Conservation (phyloP, 768 basidiomycete species). For the Russula abietina region DNA sequence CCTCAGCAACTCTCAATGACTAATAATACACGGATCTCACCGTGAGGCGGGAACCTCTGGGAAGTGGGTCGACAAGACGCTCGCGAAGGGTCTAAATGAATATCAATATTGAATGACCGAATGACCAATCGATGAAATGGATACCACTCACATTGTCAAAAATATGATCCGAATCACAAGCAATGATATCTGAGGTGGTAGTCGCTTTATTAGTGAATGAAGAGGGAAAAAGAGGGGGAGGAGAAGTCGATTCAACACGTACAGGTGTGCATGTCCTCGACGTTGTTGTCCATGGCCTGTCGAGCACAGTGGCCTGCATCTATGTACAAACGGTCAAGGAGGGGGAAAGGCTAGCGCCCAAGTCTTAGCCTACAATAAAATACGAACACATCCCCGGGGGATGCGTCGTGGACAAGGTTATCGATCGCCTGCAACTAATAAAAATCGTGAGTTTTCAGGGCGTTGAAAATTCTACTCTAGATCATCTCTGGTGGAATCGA, state of each 20-base stretch:
- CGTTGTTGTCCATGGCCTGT: background rate
- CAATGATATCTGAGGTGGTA: conserved; percentile 8
- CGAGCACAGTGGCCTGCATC: conserved; percentile 16
- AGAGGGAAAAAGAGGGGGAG: too few species aligned
- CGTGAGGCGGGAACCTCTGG: conserved; percentile 18
- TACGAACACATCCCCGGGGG: conserved; percentile 21
- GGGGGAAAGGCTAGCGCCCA: background rate
- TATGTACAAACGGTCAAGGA: background rate
- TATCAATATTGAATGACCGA: background rate
- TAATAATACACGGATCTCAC: background rate
- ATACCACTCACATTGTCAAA: conserved; percentile 20
- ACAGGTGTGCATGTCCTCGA: conserved; percentile 10
- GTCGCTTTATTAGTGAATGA: background rate
- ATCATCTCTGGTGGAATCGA: background rate
- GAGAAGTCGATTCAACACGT: background rate
- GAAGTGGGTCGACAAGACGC: conserved; percentile 23
- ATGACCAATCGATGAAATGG: background rate
- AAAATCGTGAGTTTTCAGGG: background rate
- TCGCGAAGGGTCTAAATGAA: conserved; percentile 17
- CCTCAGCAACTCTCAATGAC: background rate
- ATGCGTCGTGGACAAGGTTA: conserved; percentile 16
- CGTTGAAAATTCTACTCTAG: background rate
- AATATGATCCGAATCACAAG: conserved; percentile 12
- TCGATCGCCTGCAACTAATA: conserved; percentile 20
- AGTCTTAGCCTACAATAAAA: conserved; percentile 22